Conservation (phyloP, 331 rosid genomes). For the Acacia concinna region DNA sequence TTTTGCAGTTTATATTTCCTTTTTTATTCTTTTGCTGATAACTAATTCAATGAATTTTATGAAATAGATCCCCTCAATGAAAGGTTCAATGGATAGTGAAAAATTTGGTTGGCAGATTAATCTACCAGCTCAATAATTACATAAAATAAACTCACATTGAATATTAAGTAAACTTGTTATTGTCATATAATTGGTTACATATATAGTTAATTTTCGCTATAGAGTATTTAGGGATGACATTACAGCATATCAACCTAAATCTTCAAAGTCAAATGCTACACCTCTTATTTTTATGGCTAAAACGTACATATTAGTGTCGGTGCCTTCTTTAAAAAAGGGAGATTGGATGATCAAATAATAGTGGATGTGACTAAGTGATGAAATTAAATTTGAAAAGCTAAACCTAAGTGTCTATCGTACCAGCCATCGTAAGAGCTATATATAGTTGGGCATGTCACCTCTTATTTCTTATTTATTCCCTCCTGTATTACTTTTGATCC, state of each 20-base stretch:
- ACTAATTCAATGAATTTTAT: neutral
- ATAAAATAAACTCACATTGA: neutral
- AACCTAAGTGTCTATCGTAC: neutral
- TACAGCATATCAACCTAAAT: neutral
- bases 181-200: neutral
- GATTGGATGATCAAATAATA: neutral
- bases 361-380: neutral
- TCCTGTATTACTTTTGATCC: no score
- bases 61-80: neutral
- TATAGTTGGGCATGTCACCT: neutral
- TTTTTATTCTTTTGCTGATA: no score
- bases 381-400: neutral
- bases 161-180: neutral
- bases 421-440: neutral
- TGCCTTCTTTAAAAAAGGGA: neutral
- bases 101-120: neutral
- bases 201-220: neutral
- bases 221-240: neutral
- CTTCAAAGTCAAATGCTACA: neutral
- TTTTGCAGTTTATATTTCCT: neutral
- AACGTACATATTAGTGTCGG: neutral
- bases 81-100: neutral
- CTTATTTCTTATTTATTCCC: neutral
- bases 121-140: neutral
- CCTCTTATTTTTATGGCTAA: neutral